Evolutionary conservation across 2,329 filamentous ascomycete genomes (phyloP), one percentile per base, ranked within the genome.

Genomic region (Lasiodiplodia sp.): DNA sequence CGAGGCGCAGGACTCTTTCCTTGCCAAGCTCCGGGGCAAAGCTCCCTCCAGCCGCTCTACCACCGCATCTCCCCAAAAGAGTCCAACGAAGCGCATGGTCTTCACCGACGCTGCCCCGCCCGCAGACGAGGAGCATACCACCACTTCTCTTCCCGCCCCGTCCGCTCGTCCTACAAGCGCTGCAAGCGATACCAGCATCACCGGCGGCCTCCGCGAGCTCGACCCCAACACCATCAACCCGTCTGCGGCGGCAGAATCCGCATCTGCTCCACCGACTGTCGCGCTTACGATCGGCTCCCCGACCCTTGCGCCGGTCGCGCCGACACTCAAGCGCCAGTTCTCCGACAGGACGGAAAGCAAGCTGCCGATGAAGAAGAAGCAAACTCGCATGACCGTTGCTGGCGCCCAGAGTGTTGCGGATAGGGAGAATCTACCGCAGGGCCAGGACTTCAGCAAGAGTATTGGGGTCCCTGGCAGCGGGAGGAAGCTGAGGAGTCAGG

Each of bases 1-100:
- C 0, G 87, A 89, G 74, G 75, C 81, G 0, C 88, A 90, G 74
- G 86, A 90, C 14, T 81, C 79, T 14, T 80, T 91, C 34, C 81
- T 90, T 14, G 83, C 87, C 23, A 72, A 85, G 75, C 69, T 80
- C 21, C 79, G 82, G 75, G 73, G 83, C 73, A 57, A 67, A 14
- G 76, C 12, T n/a, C 44, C 55, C 4, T 60, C 65, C 12, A 58
- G 67, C n/a, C 72, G 76, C 7, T 72, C 77, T 63, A 73, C 34
- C 70, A 73, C 60, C 70, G 72, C 76, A 67, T 79, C 79, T 56
- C 70, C 69, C 6, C 69, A 70, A 0, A 76, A 76, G 47, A 81
- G 79, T 67, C 84, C 86, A 5, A 80, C 80, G 28, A 88, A 88
- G 73, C 79, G 81, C 37, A 83, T 83, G 68, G 80, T 88, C 68